Evolutionary conservation across 2,329 filamentous ascomycete genomes (phyloP).

Genomic region (Fusarium armeniacum): DNA sequence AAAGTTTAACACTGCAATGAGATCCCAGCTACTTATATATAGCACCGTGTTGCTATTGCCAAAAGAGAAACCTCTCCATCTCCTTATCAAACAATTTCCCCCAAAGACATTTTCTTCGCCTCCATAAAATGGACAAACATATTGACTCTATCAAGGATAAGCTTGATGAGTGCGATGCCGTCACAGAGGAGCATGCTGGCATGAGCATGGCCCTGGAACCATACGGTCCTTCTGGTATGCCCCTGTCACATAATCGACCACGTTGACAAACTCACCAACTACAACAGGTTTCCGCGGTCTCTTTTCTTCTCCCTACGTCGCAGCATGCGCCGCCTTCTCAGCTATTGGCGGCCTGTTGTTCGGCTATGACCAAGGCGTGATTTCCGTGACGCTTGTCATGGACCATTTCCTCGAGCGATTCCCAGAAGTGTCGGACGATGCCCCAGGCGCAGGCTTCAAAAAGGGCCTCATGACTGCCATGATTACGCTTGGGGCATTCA

Average conservation of each 20-base stretch:
- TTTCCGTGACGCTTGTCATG: constrained; percentile 57
- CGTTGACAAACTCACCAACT: background rate
- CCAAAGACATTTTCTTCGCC: too few species aligned
- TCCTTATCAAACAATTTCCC: too few species aligned
- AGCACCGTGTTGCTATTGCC: too few species aligned
- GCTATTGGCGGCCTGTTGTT: constrained; percentile 59
- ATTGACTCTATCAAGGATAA: background rate
- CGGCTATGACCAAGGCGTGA: constrained; percentile 58
- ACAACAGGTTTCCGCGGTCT: constrained; percentile 52
- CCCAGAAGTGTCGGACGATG: constrained; percentile 51
- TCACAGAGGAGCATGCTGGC: constrained; percentile 12
- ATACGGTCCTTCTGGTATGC: constrained; percentile 22
- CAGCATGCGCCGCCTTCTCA: constrained; percentile 52
- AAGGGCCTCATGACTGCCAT: constrained; percentile 64
- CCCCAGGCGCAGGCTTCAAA: constrained; percentile 56
- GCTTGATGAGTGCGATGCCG: constrained; percentile 11
- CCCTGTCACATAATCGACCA: too few species aligned
- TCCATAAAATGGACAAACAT: background rate
- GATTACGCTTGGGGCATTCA: constrained; percentile 62
- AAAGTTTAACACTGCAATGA: too few species aligned
- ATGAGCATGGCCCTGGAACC: constrained; percentile 10
- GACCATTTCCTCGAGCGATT: constrained; percentile 53
- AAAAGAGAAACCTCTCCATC: too few species aligned
- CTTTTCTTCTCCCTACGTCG: constrained; percentile 52
- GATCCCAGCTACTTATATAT: too few species aligned